Conservation (phyloP, 2,329 filamentous ascomycete genomes). For the Seiridium cupressi region DNA sequence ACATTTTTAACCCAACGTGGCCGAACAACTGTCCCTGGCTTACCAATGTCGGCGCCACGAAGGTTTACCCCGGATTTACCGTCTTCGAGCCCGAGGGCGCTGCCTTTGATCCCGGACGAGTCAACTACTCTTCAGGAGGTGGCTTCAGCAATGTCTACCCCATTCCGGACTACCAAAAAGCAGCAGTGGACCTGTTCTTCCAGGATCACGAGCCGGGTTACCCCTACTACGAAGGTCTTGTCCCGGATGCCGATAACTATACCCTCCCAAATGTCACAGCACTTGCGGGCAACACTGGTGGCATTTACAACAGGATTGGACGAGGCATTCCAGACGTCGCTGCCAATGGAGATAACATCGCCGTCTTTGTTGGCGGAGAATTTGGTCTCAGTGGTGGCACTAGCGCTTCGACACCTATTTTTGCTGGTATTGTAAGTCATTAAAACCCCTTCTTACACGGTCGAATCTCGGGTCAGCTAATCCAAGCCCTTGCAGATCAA, state of each 20-base stretch:
- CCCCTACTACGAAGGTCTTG: slow-evolving; percentile 7
- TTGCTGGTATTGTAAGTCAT: slow-evolving; percentile 32
- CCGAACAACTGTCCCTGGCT: slow-evolving; percentile 49
- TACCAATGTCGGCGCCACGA: slow-evolving; percentile 38
- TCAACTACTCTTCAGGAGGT: slow-evolving; percentile 21
- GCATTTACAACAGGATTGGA: slow-evolving; percentile 38
- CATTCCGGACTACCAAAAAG: slow-evolving; percentile 21
- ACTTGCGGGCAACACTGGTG: slow-evolving; percentile 21
- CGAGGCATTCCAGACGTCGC: slow-evolving; percentile 44
- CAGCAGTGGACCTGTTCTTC: slow-evolving; percentile 20
- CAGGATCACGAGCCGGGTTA: slow-evolving; percentile 10
- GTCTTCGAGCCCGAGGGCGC: slow-evolving; percentile 17
- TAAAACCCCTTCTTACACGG: neutral
- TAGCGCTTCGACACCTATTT: slow-evolving; percentile 42
- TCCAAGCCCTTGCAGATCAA: slow-evolving; percentile 28
- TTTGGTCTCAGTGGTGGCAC: slow-evolving; percentile 41
- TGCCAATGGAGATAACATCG: slow-evolving; percentile 31
- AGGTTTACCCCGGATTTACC: slow-evolving; percentile 15
- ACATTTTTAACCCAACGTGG: slow-evolving; percentile 43
- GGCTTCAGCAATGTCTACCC: slow-evolving; percentile 28
- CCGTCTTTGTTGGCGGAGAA: slow-evolving; percentile 21
- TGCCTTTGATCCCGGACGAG: slow-evolving; percentile 6
- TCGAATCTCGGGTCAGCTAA: neutral
- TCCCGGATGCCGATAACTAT: slow-evolving; percentile 20
- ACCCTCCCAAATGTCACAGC: slow-evolving; percentile 29